Base-by-base conservation (phyloP, 148 eudicot genomes). In the Fagopyrum homotropicum region DNA sequence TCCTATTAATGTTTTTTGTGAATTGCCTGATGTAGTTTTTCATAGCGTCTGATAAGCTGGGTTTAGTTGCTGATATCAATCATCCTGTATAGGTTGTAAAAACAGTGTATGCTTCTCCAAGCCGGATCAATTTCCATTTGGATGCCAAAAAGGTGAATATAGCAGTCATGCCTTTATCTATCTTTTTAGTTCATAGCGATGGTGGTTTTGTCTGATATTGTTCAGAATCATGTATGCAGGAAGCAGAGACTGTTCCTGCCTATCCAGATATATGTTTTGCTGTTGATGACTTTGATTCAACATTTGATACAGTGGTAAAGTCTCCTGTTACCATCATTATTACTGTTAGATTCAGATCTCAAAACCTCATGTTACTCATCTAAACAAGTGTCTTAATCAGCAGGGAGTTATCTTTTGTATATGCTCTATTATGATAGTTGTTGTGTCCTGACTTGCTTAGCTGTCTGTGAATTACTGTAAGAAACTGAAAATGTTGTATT, bases 181-280 rank as follows among this genome's bases (percentile, higher is more conserved):
- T 6, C 63, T 72, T 76, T 59, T 1, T 35, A 35, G 40, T 35
- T 73, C 47, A 4, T 12, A 1, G 70, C 9, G 12, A 60, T 57
- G 63, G 66, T 5, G 71, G 47, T 22, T 74, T 59, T 73, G 48
- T 69, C 48, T 75, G 26, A 70, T 72, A 15, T 35, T 51, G 35
- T 54, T 50, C 46, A 29, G n/a, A 72, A 29, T 14, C 7, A 30
- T 78, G 29, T 70, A 72, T 85, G 60, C 91, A 96, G 99, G 99
- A 90, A 86, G 91, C 87, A 74, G 98, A 96, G 81, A 90, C 99
- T 45, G 84, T 88, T 22, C 89, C 97, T 81, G 99, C 99, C 35
- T 92, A 96, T 86, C 99, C 99, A 80, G 99, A 92, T 82, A 96
- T 96, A 79, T 96, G 98, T 85, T 96, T 92, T 83, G 97, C 99